Conservation (phyloP, 2,329 filamentous ascomycete species). For the Rhynchosporium secalis region DNA sequence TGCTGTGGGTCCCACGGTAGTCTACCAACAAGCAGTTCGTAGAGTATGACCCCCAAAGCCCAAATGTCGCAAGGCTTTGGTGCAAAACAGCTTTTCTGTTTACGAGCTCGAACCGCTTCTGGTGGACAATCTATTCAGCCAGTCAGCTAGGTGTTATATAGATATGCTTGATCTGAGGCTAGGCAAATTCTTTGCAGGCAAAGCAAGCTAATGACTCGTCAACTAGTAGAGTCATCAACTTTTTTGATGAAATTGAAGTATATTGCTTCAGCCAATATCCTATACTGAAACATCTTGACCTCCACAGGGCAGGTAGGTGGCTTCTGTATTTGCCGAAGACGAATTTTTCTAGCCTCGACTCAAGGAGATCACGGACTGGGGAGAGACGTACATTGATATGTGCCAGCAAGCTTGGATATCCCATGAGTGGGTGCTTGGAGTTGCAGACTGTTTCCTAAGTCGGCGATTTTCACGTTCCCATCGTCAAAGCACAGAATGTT, state of each 20-base stretch:
- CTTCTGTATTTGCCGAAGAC: too few relatives aligned
- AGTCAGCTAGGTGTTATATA: too few relatives aligned
- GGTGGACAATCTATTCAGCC: neutral
- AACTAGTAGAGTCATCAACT: too few relatives aligned
- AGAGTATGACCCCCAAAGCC: neutral
- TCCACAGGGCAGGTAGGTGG: too few relatives aligned
- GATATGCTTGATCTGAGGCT: too few relatives aligned
- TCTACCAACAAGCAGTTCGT: neutral
- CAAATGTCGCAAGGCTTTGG: slow-evolving; percentile 1
- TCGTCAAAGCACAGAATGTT: slow-evolving; percentile 11
- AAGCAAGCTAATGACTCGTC: too few relatives aligned
- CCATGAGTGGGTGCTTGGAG: neutral
- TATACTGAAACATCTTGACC: too few relatives aligned
- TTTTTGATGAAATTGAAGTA: too few relatives aligned
- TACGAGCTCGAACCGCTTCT: neutral
- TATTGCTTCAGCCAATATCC: too few relatives aligned
- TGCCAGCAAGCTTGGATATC: neutral
- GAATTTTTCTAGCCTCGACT: too few relatives aligned
- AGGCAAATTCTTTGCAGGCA: too few relatives aligned
- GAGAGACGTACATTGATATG: neutral
- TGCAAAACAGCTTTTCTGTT: neutral
- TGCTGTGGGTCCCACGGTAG: neutral
- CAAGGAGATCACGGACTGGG: too few relatives aligned
- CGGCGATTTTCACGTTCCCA: neutral
- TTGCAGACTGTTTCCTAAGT: slow-evolving; percentile 4